Evolutionary conservation across 345 rosid species (phyloP), one percentile per base, ranked within the genome.

Genomic region (Iberis pinnata): DNA sequence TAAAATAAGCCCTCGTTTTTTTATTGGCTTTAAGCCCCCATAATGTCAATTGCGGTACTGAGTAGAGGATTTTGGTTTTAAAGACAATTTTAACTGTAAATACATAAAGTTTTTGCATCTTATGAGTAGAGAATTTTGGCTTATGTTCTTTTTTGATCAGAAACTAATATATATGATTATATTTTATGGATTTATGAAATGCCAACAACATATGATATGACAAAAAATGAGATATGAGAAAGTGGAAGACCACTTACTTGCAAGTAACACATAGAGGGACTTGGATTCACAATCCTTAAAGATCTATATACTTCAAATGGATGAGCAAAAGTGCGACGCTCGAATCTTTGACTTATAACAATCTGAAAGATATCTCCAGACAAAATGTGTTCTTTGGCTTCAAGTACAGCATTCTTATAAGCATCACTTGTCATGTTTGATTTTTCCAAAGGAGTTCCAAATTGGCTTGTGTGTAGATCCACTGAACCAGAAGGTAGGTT

Each of bases 291-390:
- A 31, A 85, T 74, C 69, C 97, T 80, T 56, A 88, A 69, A 12
- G 87, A 81, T 71, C 89, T 68, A 63, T 85, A 85, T 26, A 88
- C 70, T 65, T 88, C 95, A 76, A 85, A 88, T 11, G 95, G 97
- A 22, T 88, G 92, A 15, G 95, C 92, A 67, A 76, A 88, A 31
- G 92, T 88, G 44, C 82, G 67, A 37, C 87, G 78, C 58, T 85
- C 89, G 68, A 85, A 85, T 12, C 89, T 83, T 72, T 88, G 95
- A 61, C 95, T 88, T 59, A 88, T 73, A 17, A 88, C 97, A 49
- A 88, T 88, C 75, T 85, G 92, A 66, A 88, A 88, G 48, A 88
- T 85, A 55, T 88, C 92, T 29, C 95, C 97, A 41, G 88, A 80
- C 60, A 80, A 46, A 31, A 85, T 82, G 66, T 78, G 90, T 63